Percentiles rank a stretch among this genome's conserved stretches.
These are phyloP conservation scores for Hyphopichia pseudoburtonii DNA, from an alignment of 1,139 yeast genomes.

Conservation along the genomic window DNA sequence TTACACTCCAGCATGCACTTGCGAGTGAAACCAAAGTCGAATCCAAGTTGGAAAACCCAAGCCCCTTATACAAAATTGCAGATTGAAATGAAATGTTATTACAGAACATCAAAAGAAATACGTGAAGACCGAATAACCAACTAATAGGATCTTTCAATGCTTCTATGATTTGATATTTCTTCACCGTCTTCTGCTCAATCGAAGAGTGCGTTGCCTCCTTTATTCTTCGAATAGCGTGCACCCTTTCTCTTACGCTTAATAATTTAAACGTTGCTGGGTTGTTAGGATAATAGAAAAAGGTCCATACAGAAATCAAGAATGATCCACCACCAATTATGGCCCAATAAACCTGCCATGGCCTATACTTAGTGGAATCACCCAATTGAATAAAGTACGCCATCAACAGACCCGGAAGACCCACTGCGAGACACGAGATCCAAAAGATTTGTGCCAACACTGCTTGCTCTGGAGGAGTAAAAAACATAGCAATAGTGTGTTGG, in stretches of 20 bases:
- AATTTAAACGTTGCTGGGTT: slow-evolving; percentile 38
- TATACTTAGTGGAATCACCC: too few relatives aligned
- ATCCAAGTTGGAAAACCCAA: slow-evolving; percentile 35
- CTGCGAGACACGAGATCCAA: slow-evolving; percentile 39
- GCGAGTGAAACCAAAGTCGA: slow-evolving; percentile 49
- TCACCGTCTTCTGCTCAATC: slow-evolving; percentile 40
- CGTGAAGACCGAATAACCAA: slow-evolving; percentile 34
- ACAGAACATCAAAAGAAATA: slow-evolving; percentile 35
- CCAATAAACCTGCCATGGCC: slow-evolving; percentile 36
- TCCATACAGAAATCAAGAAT: slow-evolving; percentile 22
- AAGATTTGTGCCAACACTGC: slow-evolving; percentile 38
- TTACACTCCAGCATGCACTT: slow-evolving; percentile 37
- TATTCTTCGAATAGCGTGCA: slow-evolving; percentile 41
- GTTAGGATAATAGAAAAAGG: slow-evolving; percentile 35
- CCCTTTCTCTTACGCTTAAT: slow-evolving; percentile 33
- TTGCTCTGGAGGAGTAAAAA: slow-evolving; percentile 33
- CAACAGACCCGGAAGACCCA: slow-evolving; percentile 31
- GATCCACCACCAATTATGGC: slow-evolving; percentile 41
- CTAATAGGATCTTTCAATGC: slow-evolving; percentile 40
- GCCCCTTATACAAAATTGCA: slow-evolving; percentile 29
- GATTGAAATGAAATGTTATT: slow-evolving; percentile 42
- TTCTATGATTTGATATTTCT: slow-evolving; percentile 35
- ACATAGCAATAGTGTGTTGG: slow-evolving; percentile 36
- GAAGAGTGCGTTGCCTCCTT: slow-evolving; percentile 28
- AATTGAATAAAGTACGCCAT: too few relatives aligned